Conservation (phyloP, 495 filamentous ascomycete genomes). For the Jackrogersella minutella region DNA sequence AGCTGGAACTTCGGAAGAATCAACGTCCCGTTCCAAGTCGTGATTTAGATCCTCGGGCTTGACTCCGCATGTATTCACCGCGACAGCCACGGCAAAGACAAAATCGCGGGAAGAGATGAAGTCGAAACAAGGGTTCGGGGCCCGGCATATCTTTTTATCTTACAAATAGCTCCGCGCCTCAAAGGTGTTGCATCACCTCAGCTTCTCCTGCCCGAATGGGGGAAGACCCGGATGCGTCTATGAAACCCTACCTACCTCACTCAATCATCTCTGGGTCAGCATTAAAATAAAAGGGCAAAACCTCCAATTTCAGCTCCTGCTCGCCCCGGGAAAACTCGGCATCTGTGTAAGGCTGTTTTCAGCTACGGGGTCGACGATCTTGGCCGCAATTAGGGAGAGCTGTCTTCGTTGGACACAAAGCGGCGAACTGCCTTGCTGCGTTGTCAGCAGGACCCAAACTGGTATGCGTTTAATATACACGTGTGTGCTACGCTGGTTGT, state of each 20-base stretch:
- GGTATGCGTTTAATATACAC: too few relatives aligned
- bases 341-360: constrained; percentile 6
- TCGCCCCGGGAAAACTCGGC: constrained; percentile 1
- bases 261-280: too few relatives aligned
- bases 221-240: not conserved
- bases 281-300: too few relatives aligned
- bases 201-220: not conserved
- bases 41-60: not conserved
- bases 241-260: constrained; percentile 16
- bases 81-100: not conserved
- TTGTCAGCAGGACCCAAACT: not conserved
- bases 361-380: constrained; percentile 6
- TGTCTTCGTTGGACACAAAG: not conserved
- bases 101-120: constrained; percentile 3
- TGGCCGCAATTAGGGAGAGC: not conserved
- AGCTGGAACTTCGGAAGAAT: not conserved
- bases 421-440: not conserved
- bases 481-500: not conserved
- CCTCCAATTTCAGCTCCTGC: not conserved
- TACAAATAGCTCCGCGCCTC: not conserved
- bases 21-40: not conserved
- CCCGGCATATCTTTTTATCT: not conserved
- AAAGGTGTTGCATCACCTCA: constrained; percentile 14
- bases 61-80: not conserved
- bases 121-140: constrained; percentile 32